Evolutionary conservation across 2,329 filamentous ascomycete genomes (phyloP).

Genomic region (Fusarium papillatum): DNA sequence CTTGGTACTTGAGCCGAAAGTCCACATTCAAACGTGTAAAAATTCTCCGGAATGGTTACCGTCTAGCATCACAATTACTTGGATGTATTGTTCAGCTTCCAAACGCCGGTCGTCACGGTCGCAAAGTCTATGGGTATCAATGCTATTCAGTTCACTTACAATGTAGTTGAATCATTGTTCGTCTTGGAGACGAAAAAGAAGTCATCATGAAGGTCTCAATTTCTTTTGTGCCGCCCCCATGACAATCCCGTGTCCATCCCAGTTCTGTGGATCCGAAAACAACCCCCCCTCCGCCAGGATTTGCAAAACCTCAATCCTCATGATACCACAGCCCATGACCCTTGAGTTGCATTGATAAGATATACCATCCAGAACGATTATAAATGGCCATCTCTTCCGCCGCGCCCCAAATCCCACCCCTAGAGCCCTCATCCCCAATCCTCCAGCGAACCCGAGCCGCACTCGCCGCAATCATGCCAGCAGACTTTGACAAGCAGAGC

Average conservation of each 20-base stretch:
- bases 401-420: constrained; percentile 38
- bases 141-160: not conserved
- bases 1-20: not conserved
- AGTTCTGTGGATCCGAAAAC: constrained; percentile 32
- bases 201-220: constrained; percentile 13
- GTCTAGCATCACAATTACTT: not conserved
- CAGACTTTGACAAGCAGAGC: constrained; percentile 62
- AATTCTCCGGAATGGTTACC: not conserved
- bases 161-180: not conserved
- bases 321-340: constrained; percentile 15
- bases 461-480: constrained; percentile 39
- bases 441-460: constrained; percentile 16
- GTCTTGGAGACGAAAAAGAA: not conserved
- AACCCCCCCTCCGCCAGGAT: constrained; percentile 15
- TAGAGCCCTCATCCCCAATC: constrained; percentile 30
- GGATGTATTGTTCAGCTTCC: not conserved
- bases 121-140: not conserved
- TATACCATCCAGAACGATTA: not conserved
- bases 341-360: constrained; percentile 15
- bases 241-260: constrained; percentile 20
- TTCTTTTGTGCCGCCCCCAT: constrained; percentile 6
- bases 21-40: not conserved
- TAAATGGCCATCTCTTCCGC: constrained; percentile 25
- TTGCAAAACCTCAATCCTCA: constrained; percentile 29
- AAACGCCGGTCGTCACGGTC: not conserved